A percentile compares a stretch with the other conserved stretches of the same genome.
phyloP scores from a whole-genome alignment of 2,329 filamentous ascomycete species.

The Fusarium liriodendri region DNA sequence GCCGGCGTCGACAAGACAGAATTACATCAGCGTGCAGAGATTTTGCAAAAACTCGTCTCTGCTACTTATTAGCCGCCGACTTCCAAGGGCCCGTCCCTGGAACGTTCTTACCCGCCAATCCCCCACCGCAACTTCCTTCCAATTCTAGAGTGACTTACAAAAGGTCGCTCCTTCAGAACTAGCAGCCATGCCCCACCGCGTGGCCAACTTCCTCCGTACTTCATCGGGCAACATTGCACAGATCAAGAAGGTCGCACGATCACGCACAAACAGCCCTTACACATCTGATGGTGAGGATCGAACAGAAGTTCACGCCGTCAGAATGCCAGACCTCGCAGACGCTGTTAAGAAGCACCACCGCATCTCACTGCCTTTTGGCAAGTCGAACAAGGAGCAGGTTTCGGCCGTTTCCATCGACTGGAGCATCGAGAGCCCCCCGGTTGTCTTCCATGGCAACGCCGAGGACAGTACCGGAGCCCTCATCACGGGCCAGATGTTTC shows the following conservation, averaged over 20 bases:
- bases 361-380: conserved; percentile 55
- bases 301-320: conserved; percentile 44
- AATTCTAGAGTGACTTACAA: conserved; percentile 20
- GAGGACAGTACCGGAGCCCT: conserved; percentile 84
- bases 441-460: conserved; percentile 83
- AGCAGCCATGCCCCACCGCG: conserved; percentile 66
- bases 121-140: conserved; percentile 1
- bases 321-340: conserved; percentile 54
- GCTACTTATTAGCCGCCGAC: conserved; percentile 28
- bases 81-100: conserved; percentile 18
- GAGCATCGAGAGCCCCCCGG: conserved; percentile 85
- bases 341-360: conserved; percentile 56
- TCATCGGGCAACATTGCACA: conserved; percentile 66
- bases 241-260: conserved; percentile 56
- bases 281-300: conserved; percentile 52
- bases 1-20: conserved; percentile 11
- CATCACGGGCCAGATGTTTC: conserved; percentile 83
- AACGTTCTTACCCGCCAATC: conserved; percentile 13
- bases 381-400: conserved; percentile 57
- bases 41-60: conserved; percentile 28
- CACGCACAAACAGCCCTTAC: conserved; percentile 49
- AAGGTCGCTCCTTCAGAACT: conserved; percentile 31
- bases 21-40: conserved; percentile 36
- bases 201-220: conserved; percentile 67
- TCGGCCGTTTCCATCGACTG: conserved; percentile 60